Evolutionary conservation across 2,329 filamentous ascomycete genomes (phyloP).

Genomic region (Setomelanomma holmii): DNA sequence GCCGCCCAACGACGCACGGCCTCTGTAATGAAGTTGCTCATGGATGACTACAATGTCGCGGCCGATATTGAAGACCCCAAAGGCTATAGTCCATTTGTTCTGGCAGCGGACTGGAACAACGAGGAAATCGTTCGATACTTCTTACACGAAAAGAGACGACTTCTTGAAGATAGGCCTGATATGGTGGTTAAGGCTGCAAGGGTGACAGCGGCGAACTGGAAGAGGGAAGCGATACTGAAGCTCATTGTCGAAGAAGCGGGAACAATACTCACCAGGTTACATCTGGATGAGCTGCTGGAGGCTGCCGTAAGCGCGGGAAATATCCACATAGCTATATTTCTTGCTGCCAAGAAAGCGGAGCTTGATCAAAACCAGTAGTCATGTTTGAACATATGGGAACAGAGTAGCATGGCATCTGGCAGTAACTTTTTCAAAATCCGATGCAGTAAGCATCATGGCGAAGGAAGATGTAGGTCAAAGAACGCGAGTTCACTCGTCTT

Average conservation of each 20-base stretch:
- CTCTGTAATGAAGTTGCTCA: not conserved
- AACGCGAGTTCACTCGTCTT: not conserved
- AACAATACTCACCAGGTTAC: not conserved
- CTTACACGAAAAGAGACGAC: not conserved
- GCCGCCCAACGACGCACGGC: not conserved
- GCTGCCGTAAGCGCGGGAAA: not conserved
- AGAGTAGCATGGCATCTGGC: not conserved
- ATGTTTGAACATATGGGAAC: not conserved
- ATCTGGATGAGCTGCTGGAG: not conserved
- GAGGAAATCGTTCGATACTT: not conserved
- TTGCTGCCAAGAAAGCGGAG: not conserved
- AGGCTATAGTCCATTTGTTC: not conserved
- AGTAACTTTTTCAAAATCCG: not conserved
- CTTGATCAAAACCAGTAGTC: not conserved
- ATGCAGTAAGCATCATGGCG: not conserved
- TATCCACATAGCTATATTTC: not conserved
- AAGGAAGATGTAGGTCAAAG: not conserved
- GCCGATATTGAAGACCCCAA: not conserved
- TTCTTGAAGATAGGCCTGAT: not conserved
- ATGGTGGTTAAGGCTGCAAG: not conserved
- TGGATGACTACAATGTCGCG: not conserved
- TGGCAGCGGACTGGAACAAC: not conserved
- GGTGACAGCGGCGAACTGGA: not conserved
- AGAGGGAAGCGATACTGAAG: not conserved
- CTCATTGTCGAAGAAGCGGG: not conserved